Evolutionary conservation across 306 rosid genomes (phyloP), one percentile per base, ranked within the genome.

Genomic region (Pyrus betulifolia): DNA sequence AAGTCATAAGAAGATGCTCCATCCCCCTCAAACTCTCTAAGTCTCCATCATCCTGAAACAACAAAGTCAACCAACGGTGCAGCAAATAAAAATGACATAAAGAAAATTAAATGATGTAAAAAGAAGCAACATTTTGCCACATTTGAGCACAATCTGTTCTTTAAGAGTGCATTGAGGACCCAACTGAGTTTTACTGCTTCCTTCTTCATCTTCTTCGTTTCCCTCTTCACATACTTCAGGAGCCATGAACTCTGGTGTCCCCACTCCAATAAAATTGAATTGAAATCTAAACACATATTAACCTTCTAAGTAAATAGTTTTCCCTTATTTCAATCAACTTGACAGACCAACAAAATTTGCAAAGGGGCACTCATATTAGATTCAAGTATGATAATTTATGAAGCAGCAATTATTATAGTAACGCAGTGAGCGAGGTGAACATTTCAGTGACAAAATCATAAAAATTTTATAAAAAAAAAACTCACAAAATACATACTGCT

Each of bases 181-280:
- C 84, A 85, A 71, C 51, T 80, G 76, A 10, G 80, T 76, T 5
- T 74, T 79, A 52, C 55, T 85, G 59, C 84, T 76, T 10, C 74
- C 57, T 28, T 82, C 89, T 69, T 82, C 89, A 31, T 85, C 89
- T 19, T 82, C 81, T 8, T 85, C 89, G 38, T 33, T 33, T 33
- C 38, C 93, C 84, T 90, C 97, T 83, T 90, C 88, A 74, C 91
- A 94, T 17, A 90, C 97, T 78, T 94, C 98, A 6, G 98, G 97
- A 80, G 98, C 98, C 98, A 94, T 94, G 88, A 94, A 94, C 71
- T 94, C 98, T 0, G 98, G 98, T 0, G 97, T 94, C 85, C 98
- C 98, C 91, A 87, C 55, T 4, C 71, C 10, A 77, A 76, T 21
- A 40, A 60, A 33, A 42, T 60, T 22, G 67, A 27, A 74, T 33